These are phyloP conservation scores for Noccaea caerulescens DNA, from an alignment of 345 rosid genomes.

Conservation along the genomic window DNA sequence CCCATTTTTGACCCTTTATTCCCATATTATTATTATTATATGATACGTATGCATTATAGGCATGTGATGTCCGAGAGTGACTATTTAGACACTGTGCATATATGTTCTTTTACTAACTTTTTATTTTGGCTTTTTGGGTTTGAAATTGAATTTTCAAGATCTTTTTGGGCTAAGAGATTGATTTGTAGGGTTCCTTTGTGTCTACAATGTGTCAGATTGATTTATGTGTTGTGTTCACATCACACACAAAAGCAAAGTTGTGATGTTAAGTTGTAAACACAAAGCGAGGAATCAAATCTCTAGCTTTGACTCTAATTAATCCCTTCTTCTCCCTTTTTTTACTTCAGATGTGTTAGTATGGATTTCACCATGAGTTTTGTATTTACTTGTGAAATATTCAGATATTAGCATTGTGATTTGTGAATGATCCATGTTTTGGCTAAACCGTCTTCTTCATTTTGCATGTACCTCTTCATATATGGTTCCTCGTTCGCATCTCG, in stretches of 20 bases:
- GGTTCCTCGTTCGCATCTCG: not conserved
- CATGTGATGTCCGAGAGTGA: conserved; percentile 27
- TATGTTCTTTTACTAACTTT: conserved; percentile 20
- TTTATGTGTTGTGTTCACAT: conserved; percentile 36
- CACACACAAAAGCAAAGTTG: conserved; percentile 19
- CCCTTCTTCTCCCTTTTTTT: not conserved
- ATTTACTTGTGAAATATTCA: not conserved
- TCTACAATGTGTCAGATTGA: conserved; percentile 38
- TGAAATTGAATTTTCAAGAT: conserved; percentile 24
- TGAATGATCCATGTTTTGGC: conserved; percentile 20
- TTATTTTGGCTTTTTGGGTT: conserved; percentile 18
- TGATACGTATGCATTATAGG: not conserved
- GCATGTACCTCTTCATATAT: conserved; percentile 28
- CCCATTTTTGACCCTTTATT: conserved; percentile 34
- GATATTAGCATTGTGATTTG: conserved; percentile 6
- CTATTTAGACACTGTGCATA: conserved; percentile 25
- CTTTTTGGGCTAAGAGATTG: conserved; percentile 11
- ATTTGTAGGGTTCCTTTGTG: conserved; percentile 29
- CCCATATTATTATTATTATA: not conserved
- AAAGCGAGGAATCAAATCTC: conserved; percentile 10
- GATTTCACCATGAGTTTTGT: not conserved
- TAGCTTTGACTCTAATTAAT: conserved; percentile 32
- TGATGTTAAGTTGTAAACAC: conserved; percentile 28
- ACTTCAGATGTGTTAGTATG: not conserved
- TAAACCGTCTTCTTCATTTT: conserved; percentile 13